Conservation (phyloP, 306 rosid species). For the Quercus gilva region DNA sequence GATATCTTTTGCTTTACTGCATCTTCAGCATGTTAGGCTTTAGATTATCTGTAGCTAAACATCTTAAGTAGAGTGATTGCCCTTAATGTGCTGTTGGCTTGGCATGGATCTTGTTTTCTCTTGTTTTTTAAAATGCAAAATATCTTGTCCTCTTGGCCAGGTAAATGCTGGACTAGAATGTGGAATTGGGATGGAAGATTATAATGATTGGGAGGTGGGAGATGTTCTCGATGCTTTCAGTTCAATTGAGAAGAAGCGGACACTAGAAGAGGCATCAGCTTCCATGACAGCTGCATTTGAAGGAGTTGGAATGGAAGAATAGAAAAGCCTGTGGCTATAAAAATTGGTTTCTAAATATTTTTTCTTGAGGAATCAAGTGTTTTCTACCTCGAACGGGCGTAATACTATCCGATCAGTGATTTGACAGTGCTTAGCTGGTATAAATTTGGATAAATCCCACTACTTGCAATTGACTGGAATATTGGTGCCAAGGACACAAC, state of each 20-base stretch:
- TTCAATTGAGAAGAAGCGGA: constrained; percentile 71
- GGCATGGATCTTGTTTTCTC: constrained; percentile 5
- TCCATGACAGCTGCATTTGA: constrained; percentile 90
- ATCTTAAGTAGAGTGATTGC: neutral
- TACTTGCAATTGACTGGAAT: constrained; percentile 20
- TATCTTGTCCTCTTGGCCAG: constrained; percentile 41
- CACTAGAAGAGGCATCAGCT: constrained; percentile 96
- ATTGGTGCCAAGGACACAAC: constrained; percentile 30
- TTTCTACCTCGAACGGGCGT: constrained; percentile 2
- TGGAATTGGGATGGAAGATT: constrained; percentile 82
- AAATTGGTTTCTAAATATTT: constrained; percentile 5
- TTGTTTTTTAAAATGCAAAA: neutral
- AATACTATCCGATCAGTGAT: constrained; percentile 21
- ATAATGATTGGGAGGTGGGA: constrained; percentile 80
- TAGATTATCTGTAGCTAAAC: neutral
- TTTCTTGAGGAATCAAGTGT: constrained; percentile 18
- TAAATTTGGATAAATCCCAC: constrained; percentile 18
- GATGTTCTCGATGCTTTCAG: constrained; percentile 72
- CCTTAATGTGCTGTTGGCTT: constrained; percentile 5
- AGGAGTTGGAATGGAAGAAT: constrained; percentile 48
- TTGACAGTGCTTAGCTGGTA: constrained; percentile 25
- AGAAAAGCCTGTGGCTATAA: constrained; percentile 30
- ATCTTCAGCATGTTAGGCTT: neutral
- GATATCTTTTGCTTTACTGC: neutral
- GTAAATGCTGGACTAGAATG: constrained; percentile 95